A percentile compares a stretch with the other conserved stretches of the same genome.
phyloP scores from a whole-genome alignment of 176 grass and related monocot genomes.

The Poa pratensis region DNA sequence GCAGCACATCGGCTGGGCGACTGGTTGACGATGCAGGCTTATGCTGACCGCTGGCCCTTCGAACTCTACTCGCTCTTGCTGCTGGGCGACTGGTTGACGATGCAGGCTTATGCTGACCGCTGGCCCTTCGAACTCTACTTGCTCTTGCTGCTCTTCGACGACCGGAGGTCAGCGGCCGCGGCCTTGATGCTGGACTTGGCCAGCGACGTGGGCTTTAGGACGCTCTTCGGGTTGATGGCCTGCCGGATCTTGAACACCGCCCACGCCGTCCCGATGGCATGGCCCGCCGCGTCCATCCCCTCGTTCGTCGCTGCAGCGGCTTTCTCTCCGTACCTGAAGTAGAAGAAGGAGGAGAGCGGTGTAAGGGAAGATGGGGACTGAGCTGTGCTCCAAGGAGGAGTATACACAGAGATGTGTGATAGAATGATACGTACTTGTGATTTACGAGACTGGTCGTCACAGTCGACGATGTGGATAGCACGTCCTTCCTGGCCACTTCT shows the following conservation, averaged over 20 bases:
- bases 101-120: neutral
- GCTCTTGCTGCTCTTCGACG: conserved; percentile 39
- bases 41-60: neutral
- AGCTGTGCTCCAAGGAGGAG: neutral
- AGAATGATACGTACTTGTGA: conserved; percentile 58
- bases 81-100: no score
- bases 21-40: neutral
- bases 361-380: neutral
- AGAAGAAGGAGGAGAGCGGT: neutral
- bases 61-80: conserved; percentile 43
- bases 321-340: conserved; percentile 81
- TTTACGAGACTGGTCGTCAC: conserved; percentile 80
- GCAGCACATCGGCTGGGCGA: no score
- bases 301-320: conserved; percentile 62
- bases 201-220: conserved; percentile 59
- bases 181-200: conserved; percentile 58
- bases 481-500: conserved; percentile 82
- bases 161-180: conserved; percentile 44
- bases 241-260: conserved; percentile 82
- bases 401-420: neutral
- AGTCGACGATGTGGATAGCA: conserved; percentile 81
- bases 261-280: conserved; percentile 71
- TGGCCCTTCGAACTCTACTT: conserved; percentile 23
- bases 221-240: conserved; percentile 75
- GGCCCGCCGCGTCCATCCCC: conserved; percentile 72